Percentiles rank a stretch among this genome's conserved stretches.
Evolutionary conservation across 2,329 filamentous ascomycete species (phyloP).

Genomic region (Aspergillus tanneri): DNA sequence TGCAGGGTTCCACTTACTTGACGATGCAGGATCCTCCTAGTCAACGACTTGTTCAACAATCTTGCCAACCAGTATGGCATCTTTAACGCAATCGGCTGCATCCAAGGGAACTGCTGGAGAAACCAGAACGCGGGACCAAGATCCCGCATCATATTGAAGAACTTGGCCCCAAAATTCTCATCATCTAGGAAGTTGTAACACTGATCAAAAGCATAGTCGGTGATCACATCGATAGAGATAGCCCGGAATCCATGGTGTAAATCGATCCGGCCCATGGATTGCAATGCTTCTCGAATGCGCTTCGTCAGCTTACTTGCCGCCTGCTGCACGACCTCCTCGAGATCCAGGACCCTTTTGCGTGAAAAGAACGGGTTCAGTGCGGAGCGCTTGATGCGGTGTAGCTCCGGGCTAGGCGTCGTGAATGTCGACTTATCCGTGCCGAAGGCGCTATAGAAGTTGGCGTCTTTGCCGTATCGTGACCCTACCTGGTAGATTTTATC

Average conservation of each 20-base stretch:
- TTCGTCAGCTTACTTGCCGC: slow-evolving; percentile 24
- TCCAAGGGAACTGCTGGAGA: slow-evolving; percentile 24
- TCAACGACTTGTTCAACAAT: slow-evolving; percentile 12
- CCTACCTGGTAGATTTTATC: slow-evolving; percentile 28
- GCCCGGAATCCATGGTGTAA: slow-evolving; percentile 27
- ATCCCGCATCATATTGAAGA: slow-evolving; percentile 22
- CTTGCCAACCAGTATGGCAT: slow-evolving; percentile 22
- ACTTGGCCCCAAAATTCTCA: slow-evolving; percentile 19
- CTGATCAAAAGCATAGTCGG: slow-evolving; percentile 29
- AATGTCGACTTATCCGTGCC: slow-evolving; percentile 32
- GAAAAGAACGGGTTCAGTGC: slow-evolving; percentile 35
- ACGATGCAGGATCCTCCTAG: slow-evolving; percentile 18
- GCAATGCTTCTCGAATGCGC: slow-evolving; percentile 21
- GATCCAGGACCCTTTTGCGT: slow-evolving; percentile 20
- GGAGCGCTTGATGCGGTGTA: slow-evolving; percentile 30
- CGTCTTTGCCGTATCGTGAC: slow-evolving; percentile 25
- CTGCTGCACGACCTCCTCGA: slow-evolving; percentile 26
- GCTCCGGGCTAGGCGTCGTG: slow-evolving; percentile 25
- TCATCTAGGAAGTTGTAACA: slow-evolving; percentile 21
- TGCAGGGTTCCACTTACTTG: slow-evolving; percentile 17
- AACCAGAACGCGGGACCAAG: slow-evolving; percentile 23
- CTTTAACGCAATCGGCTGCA: slow-evolving; percentile 14
- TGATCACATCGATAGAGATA: slow-evolving; percentile 30
- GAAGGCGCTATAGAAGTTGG: slow-evolving; percentile 28
- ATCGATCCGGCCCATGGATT: slow-evolving; percentile 16